Evolutionary conservation across 2,329 filamentous ascomycete species (phyloP), one percentile per base, ranked within the genome.

Genomic region (Rugonectria rugulosa): DNA sequence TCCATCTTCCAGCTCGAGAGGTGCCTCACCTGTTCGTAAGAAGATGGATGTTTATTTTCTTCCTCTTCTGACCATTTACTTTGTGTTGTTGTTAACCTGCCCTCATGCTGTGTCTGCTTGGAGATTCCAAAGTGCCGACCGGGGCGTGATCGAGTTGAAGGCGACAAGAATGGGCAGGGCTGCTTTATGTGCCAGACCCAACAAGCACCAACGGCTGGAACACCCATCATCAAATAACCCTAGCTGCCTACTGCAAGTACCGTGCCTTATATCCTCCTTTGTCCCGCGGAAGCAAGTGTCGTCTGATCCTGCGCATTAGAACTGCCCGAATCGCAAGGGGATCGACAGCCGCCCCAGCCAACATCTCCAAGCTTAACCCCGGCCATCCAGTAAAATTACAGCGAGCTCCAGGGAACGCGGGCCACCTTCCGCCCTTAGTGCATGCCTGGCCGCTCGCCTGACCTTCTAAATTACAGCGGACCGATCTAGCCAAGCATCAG

Each of bases 301-400:
- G 57, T 53, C 64, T 66, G 60, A 65, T 63, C 34, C 42, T 24
- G 10, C 31, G 8, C 12, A 40, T 45, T 38, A 50, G 32, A 55
- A 45, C 52, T 43, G 45, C 52, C 37, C 45, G 45, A 43, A 31
- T 37, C 24, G 31, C 44, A 31, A 21, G 44, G 38, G n/a, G 38
- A 44, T 29, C 12, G 31, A 31, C 50, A 27, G 44, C 44, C 37
- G 23, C 24, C 29, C 32, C 26, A 26, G 24, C 50, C 42, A 41
- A 46, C 47, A 36, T 37, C 38, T 36, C 3, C 27, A 29, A 11
- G 15, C 48, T 31, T 23, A 10, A 23, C 21, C 26, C 29, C 47
- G 21, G 37, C n/a, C 34, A 29, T 31, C 43, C 50, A 47, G 43
- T 53, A 42, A 41, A 42, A 53, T 47, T 42, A 44, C 48, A 44